Base-by-base conservation (phyloP, 176 grass and related monocot genomes). In the Hyparrhenia diplandra region DNA sequence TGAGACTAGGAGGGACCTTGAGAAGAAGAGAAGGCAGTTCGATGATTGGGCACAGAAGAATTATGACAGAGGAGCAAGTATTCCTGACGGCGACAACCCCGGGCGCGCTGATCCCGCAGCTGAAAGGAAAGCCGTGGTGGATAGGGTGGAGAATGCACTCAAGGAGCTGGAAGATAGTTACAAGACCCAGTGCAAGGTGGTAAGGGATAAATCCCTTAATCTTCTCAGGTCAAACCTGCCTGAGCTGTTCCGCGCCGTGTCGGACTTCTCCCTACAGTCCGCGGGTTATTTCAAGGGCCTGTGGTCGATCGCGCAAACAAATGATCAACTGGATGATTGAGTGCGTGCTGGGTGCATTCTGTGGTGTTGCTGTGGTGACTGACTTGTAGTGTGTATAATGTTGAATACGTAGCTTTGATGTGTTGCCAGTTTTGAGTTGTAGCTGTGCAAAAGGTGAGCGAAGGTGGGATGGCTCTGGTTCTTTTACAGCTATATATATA, bases 201-300 rank as follows among this genome's bases (percentile, higher is more conserved):
- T 92, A n/a, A 94, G 91, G 65, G 94, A 97, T 80, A 97, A 97
- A 20, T 91, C 94, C 51, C 84, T 97, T 45, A 71, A 14, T 45
- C 88, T 88, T 73, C 85, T 97, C 21, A 65, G 75, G 63, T 85
- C 65, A 16, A 88, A 84, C 71, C 67, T 97, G 87, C 94, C 87
- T 1, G 89, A 87, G 67, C 85, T 94, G 29, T 94, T 94, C 74
- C 42, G 73, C 0, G 37, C 5, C 13, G 74, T 94, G 25, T 78
- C 61, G 2, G 79, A 97, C 0, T 97, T 97, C 51, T 82, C 94
- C 10, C 62, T 82, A 18, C 66, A 77, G 41, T 90, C 91, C 5
- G 88, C 87, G 0, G 79, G 30, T 2, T 92, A 85, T 89, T 94
- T 94, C 52, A 92, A 94, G 73, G 52, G 79, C n/a, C 10, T 92